phyloP scores from a whole-genome alignment of 1,139 yeast species.

The Sugiyamaella grinbergsii region DNA sequence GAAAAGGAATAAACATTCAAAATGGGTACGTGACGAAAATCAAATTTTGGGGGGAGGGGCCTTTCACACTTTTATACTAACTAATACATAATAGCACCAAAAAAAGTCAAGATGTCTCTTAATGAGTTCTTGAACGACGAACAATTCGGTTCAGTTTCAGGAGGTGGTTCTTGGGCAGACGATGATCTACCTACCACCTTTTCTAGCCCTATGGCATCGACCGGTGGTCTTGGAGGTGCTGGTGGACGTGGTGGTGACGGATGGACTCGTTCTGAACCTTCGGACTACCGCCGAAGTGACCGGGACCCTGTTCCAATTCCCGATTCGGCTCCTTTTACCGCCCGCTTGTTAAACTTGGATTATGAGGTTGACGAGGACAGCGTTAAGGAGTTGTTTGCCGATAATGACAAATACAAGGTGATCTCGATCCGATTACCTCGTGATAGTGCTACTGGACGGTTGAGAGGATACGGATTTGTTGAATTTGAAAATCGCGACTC shows the following conservation, averaged over 20 bases:
- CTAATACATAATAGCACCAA: conserved; percentile 43
- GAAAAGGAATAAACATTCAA: conserved; percentile 13
- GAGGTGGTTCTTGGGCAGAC: conserved; percentile 37
- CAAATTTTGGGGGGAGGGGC: neutral
- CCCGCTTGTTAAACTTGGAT: conserved; percentile 82
- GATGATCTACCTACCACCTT: conserved; percentile 32
- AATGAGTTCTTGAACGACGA: conserved; percentile 50
- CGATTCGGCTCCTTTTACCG: conserved; percentile 87
- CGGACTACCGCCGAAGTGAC: conserved; percentile 10
- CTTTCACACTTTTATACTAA: no score
- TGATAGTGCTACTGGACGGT: conserved; percentile 59
- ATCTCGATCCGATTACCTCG: conserved; percentile 64
- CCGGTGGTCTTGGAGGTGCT: conserved; percentile 18
- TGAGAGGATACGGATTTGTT: conserved; percentile 86
- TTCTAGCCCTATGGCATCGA: conserved; percentile 23
- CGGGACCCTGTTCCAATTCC: conserved; percentile 83
- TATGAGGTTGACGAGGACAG: conserved; percentile 75
- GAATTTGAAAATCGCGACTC: conserved; percentile 77
- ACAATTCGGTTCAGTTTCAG: conserved; percentile 28
- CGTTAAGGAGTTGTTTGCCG: conserved; percentile 61
- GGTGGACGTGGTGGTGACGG: conserved; percentile 13
- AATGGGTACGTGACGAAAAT: conserved; percentile 2
- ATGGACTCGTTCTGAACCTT: conserved; percentile 22
- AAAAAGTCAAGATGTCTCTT: conserved; percentile 58
- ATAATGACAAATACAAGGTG: conserved; percentile 56